These are phyloP conservation scores for Peronospora farinosa DNA, from an alignment of 352 stramenopile species.

Conservation along the genomic window DNA sequence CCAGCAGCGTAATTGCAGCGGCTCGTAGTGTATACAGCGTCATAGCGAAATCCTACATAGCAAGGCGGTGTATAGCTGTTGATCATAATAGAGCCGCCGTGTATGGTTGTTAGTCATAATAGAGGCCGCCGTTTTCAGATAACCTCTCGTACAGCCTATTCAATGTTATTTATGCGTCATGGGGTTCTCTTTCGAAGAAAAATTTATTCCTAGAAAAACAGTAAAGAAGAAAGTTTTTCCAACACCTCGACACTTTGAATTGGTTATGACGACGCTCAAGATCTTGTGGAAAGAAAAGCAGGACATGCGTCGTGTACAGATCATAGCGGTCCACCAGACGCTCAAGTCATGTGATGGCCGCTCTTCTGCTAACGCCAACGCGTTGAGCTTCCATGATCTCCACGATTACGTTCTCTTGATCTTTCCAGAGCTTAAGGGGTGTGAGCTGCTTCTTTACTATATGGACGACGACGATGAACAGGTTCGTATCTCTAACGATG, in stretches of 20 bases:
- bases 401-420: constrained; percentile 60
- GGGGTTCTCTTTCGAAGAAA: no score
- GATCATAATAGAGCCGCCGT: no score
- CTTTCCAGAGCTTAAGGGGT: constrained; percentile 44
- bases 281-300: constrained; percentile 75
- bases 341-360: constrained; percentile 46
- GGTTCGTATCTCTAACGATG: constrained; percentile 77
- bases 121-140: neutral
- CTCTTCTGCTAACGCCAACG: constrained; percentile 17
- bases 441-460: constrained; percentile 70
- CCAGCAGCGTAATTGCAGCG: no score
- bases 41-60: no score
- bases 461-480: constrained; percentile 79
- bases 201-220: no score
- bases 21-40: no score
- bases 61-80: no score
- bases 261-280: constrained; percentile 75
- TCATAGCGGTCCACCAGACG: constrained; percentile 54
- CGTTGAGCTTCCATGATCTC: constrained; percentile 54
- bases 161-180: neutral
- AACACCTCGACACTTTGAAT: neutral
- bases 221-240: no score
- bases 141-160: neutral
- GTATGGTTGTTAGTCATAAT: no score
- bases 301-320: constrained; percentile 81